Evolutionary conservation across 257 asterid species (phyloP), one percentile per base, ranked within the genome.

Genomic region (Coffea canephora): DNA sequence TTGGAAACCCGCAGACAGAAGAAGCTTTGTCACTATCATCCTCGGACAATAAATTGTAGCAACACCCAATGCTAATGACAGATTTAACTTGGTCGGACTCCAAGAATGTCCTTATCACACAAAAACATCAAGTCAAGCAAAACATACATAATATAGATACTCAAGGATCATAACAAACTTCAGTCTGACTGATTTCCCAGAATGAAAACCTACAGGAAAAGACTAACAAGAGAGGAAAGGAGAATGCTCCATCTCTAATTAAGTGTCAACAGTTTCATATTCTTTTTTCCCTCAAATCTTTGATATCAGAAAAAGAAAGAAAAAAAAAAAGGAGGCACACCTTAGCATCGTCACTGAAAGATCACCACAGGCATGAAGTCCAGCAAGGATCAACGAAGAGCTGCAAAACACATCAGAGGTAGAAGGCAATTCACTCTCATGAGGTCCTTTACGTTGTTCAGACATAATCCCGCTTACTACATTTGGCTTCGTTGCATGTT

Each of bases 351-450:
- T 91, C 80, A 91, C 96, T 31, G 98, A 95, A 81, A 95, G 97
- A 88, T 93, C 97, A 77, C 99, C 99, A 79, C 99, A 95, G 54
- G 99, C 96, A 88, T 93, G 98, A 80, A 95, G 98, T 81, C 99
- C 99, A 77, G 99, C 96, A 74, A 95, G 91, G 80, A 95, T 83
- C 81, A 93, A 84, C 41, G 93, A 77, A 77, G 96, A 81, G 46
- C 75, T 85, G 78, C 76, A 82, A 69, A 72, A 65, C 50, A 80
- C 74, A 77, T 71, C 74, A 52, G 81, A 75, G 65, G 86, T 81
- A 52, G 87, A 81, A 76, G 45, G 45, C 52, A 46, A 25, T 77
- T 79, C 82, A 67, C 74, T 79, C 78, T 82, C 87, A 78, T 34
- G 68, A 72, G 62, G 49, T 73, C 72, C 81, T 80, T 83, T 73